Base-by-base conservation (phyloP, 23 red algal genomes). In the Cyanidiococcus yangmingshanensis region DNA sequence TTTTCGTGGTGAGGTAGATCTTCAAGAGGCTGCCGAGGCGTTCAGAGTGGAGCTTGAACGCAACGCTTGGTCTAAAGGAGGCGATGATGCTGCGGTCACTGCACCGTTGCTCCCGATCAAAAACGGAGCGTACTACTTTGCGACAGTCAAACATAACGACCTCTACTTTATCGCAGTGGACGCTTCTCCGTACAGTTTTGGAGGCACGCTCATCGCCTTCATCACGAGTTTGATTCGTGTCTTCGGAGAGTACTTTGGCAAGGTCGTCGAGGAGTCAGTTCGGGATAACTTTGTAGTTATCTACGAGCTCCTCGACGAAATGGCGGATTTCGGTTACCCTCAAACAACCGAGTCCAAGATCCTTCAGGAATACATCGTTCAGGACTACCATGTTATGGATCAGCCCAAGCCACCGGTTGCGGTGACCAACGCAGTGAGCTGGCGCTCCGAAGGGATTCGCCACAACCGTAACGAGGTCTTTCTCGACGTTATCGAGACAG, bases 241-340 rank as follows among this genome's bases (percentile, higher is more conserved):
- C 7, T 84, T 91, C 36, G 82, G 67, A 0, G 85, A 89, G 25
- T 98, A 98, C 82, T 92, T 98, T 54, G 50, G 79, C 37, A 80
- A 85, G 51, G 94, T 98, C 29, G 75, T 89, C 36, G 94, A 98
- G 83, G 94, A 98, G 75, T 89, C 94, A 45, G 84, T 98, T 17
- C 82, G 88, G 41, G 94, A 98, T 37, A 98, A 98, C 59, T 98
- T 98, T 76, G 94, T 98, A 0, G 67, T 98, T 67, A 89, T 98
- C 41, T 98, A 98, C 75, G 94, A 98, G 57, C 85, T 98, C 37
- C 83, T 98, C 2, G 94, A 98, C 39, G 94, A 98, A 75, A 91
- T 98, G 94, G 91, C 91, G 94, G 94, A 98, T 75, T 98, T 88
- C 40, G 94, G 94, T 39, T 91, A 85, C 74, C 94, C 88, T 54